phyloP scores from a whole-genome alignment of 2,329 filamentous ascomycete genomes.

The Sporothrix curviconia region DNA sequence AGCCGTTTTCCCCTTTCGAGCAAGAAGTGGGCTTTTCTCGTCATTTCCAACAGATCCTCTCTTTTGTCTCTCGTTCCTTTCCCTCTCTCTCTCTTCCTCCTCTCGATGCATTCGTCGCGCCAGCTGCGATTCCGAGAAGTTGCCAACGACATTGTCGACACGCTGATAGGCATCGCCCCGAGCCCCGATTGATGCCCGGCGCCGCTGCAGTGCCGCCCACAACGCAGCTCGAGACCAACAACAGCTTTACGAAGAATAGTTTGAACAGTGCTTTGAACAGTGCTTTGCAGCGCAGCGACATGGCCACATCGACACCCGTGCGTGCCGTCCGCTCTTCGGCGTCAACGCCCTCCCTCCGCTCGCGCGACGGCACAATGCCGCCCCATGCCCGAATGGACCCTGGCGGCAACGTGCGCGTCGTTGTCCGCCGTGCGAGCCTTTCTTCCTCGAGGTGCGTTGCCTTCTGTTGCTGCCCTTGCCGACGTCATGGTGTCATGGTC shows the following conservation, averaged over 20 bases:
- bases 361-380: constrained; percentile 60
- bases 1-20: neutral
- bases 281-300: too few species aligned
- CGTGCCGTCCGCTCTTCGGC: constrained; percentile 56
- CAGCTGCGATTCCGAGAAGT: constrained; percentile 23
- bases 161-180: constrained; percentile 34
- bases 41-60: too few species aligned
- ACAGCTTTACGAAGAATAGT: neutral
- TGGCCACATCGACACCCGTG: constrained; percentile 9
- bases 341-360: constrained; percentile 71
- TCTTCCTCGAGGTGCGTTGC: constrained; percentile 61
- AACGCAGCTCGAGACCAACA: neutral
- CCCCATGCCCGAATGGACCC: constrained; percentile 50
- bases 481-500: neutral
- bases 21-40: neutral
- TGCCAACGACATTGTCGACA: constrained; percentile 25
- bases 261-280: neutral
- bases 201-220: constrained; percentile 20
- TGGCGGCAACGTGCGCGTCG: constrained; percentile 74
- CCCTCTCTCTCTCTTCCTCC: neutral
- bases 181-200: constrained; percentile 40
- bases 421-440: constrained; percentile 76
- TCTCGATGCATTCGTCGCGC: constrained; percentile 24
- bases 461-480: neutral
- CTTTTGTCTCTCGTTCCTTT: neutral